Evolutionary conservation across 1,139 yeast species (phyloP).

Genomic region (Magnusiomyces sp.): DNA sequence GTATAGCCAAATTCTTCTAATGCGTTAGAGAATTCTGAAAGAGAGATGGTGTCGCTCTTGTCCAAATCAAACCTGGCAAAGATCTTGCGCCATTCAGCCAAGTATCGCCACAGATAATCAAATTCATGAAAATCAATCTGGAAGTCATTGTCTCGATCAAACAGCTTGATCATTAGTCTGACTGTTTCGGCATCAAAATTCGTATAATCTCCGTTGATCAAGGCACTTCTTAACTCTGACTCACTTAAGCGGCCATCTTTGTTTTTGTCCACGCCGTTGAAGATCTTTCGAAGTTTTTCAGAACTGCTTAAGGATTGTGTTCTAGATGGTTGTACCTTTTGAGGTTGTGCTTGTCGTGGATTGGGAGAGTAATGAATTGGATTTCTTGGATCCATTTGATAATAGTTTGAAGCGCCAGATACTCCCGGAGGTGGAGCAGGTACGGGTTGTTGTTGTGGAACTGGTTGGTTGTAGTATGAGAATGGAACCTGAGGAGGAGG

Average conservation of each 20-base stretch:
- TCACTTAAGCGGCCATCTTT: conserved; percentile 48
- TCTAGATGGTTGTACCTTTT: background rate
- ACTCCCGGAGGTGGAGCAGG: background rate
- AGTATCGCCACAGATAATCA: conserved; percentile 62
- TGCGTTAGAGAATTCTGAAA: conserved; percentile 62
- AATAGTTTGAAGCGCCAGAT: background rate
- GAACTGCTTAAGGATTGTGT: background rate
- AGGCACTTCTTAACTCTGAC: conserved; percentile 51
- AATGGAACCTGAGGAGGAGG: background rate
- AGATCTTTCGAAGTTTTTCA: conserved; percentile 22
- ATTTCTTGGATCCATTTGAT: background rate
- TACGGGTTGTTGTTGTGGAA: background rate
- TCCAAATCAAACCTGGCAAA: conserved; percentile 58
- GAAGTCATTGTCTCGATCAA: conserved; percentile 44
- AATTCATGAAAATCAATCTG: conserved; percentile 57
- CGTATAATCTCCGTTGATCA: conserved; percentile 54
- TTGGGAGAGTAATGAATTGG: background rate
- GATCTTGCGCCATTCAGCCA: conserved; percentile 62
- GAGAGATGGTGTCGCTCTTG: conserved; percentile 53
- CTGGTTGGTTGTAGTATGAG: background rate
- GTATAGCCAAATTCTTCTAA: conserved; percentile 63
- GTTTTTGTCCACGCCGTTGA: conserved; percentile 26
- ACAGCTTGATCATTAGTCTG: conserved; percentile 55
- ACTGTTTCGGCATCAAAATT: conserved; percentile 58
- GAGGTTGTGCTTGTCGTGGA: background rate